Evolutionary conservation across 306 rosid species (phyloP).

Genomic region (Dalbergia oliveri): DNA sequence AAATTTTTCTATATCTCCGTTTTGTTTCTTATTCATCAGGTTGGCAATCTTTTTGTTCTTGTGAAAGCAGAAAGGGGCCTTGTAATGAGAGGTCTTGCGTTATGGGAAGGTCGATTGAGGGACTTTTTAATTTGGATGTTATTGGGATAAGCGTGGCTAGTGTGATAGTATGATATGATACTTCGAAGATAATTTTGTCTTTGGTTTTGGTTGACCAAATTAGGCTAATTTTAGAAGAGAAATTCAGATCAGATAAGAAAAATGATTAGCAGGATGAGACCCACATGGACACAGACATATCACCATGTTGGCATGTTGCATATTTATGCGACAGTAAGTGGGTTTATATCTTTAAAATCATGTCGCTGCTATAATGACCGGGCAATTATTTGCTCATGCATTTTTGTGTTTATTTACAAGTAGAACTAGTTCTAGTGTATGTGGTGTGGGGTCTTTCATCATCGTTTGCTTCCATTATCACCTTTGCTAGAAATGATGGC

Average conservation of each 20-base stretch:
- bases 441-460: background rate
- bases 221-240: background rate
- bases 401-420: background rate
- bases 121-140: background rate
- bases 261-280: background rate
- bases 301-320: conserved; percentile 22
- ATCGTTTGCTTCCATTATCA: conserved; percentile 11
- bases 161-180: background rate
- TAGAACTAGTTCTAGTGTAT: no score
- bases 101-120: background rate
- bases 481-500: background rate
- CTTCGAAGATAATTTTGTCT: background rate
- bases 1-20: background rate
- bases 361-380: background rate
- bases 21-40: conserved; percentile 19
- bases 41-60: background rate
- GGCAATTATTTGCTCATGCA: background rate
- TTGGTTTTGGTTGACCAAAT: conserved; percentile 7
- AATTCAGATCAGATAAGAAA: no score
- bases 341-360: background rate
- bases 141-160: conserved; percentile 19
- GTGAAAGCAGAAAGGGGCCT: conserved; percentile 28
- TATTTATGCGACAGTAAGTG: background rate
- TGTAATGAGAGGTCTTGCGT: conserved; percentile 11
- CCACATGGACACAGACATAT: background rate